Evolutionary conservation across 352 stramenopile genomes (phyloP).

Genomic region (Pythium dissotocum): DNA sequence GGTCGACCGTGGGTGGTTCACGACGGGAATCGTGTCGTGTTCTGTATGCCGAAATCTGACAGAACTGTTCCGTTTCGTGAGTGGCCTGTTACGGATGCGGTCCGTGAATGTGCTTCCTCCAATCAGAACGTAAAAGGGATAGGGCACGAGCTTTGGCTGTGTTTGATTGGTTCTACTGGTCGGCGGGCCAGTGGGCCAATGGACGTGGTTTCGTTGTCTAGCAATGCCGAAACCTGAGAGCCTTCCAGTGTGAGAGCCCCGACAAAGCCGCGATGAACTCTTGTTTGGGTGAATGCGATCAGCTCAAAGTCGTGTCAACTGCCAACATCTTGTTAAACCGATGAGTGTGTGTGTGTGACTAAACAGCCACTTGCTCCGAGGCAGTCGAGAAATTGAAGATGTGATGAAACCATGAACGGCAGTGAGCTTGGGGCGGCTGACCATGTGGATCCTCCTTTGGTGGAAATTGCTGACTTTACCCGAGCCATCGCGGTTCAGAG

Average conservation of each 20-base stretch:
- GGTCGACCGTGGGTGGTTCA: constrained; percentile 17
- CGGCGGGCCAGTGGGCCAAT: neutral
- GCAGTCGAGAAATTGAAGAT: neutral
- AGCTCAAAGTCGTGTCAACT: no score
- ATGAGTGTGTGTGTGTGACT: neutral
- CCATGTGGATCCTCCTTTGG: neutral
- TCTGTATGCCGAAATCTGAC: constrained; percentile 20
- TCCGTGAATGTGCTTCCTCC: neutral
- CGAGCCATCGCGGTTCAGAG: neutral
- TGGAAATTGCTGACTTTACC: neutral
- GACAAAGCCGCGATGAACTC: no score
- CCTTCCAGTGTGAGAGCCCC: no score
- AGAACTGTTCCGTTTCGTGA: constrained; percentile 25
- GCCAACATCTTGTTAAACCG: no score
- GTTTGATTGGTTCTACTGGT: constrained; percentile 13
- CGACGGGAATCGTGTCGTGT: constrained; percentile 18
- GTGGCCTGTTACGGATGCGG: constrained; percentile 13
- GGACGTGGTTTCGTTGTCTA: neutral
- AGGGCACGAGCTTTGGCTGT: neutral
- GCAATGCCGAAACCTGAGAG: neutral
- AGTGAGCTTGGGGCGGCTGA: neutral
- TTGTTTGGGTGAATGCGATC: no score
- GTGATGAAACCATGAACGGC: neutral
- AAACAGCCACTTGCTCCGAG: no score
- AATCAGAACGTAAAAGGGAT: neutral